Base-by-base conservation (phyloP, 371 early-diverging fungal genomes). In the Catenaria anguillulae region DNA sequence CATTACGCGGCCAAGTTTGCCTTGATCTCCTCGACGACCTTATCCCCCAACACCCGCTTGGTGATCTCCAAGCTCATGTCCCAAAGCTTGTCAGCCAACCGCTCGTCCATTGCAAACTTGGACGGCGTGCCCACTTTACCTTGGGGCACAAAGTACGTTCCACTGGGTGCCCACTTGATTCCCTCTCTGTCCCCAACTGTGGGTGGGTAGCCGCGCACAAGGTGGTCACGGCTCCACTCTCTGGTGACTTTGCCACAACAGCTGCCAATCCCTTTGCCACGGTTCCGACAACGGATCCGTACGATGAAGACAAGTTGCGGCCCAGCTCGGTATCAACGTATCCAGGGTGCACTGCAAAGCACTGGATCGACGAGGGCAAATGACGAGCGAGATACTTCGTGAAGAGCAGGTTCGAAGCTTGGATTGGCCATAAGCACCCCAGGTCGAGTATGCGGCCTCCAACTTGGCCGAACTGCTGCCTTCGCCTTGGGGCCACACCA, bases 401-500 rank as follows among this genome's bases (percentile, higher is more conserved):
- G 45, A 66, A 65, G 10, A 63, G 42, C 23, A 46, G 13, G 45
- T 42, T 60, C 29, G n/a, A 33, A 66, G 56, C 58, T 66, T 66
- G 0, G 66, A 45, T 12, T 66, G 34, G 0, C 33, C 54, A 33
- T 65, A 65, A 23, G 46, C 23, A 12, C 43, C 24, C 21, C 46
- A 29, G 10, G 62, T 26, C 0, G 13, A 17, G 26, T 48, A 56
- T 3, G 23, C 19, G 31, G 24, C 36, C 55, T 36, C 29, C 17
- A 0, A n/a, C 35, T 60, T 19, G n/a, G n/a, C n/a, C n/a, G n/a
- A n/a, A n/a, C n/a, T n/a, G 26, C 26, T 2, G 15, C 15, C 58
- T n/a, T 13, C 58, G 24, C 29, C 35, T 1, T 40, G 35, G 33
- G 10, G 17, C 40, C 40, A 5, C 15, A 42, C 40, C 33, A 58